Evolutionary conservation across 305 asterid genomes (phyloP).

Genomic region (Petunia hybrid): DNA sequence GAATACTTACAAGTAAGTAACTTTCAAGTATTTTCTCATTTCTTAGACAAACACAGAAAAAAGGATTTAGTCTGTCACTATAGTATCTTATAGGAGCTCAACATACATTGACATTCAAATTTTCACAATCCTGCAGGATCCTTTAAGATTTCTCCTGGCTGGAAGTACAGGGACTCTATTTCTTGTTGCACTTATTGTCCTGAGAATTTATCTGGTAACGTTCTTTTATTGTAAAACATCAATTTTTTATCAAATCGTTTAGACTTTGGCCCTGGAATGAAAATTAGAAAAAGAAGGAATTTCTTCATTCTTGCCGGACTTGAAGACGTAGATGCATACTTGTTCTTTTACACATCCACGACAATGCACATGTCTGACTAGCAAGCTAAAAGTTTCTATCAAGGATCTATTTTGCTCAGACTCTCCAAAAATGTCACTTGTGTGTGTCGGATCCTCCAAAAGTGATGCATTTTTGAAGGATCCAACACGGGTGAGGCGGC

Average conservation of each 20-base stretch:
- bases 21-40: background rate
- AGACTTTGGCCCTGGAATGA: background rate
- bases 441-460: no score
- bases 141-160: constrained; percentile 70
- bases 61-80: constrained; percentile 8
- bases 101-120: background rate
- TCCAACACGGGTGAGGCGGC: no score
- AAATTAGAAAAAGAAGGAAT: background rate
- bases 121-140: constrained; percentile 66
- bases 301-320: background rate
- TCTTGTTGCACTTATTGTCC: constrained; percentile 75
- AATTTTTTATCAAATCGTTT: background rate
- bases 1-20: background rate
- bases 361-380: background rate
- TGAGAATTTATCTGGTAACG: constrained; percentile 89
- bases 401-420: background rate
- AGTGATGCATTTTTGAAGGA: no score
- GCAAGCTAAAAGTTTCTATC: background rate
- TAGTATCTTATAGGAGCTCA: background rate
- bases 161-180: constrained; percentile 87
- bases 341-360: background rate
- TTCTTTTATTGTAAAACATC: background rate
- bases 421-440: no score
- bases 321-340: background rate
- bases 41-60: background rate